Percentiles rank a stretch among this genome's conserved stretches.
phyloP scores from a whole-genome alignment of 805 yeast genomes.

The Yamadazyma olivae region DNA sequence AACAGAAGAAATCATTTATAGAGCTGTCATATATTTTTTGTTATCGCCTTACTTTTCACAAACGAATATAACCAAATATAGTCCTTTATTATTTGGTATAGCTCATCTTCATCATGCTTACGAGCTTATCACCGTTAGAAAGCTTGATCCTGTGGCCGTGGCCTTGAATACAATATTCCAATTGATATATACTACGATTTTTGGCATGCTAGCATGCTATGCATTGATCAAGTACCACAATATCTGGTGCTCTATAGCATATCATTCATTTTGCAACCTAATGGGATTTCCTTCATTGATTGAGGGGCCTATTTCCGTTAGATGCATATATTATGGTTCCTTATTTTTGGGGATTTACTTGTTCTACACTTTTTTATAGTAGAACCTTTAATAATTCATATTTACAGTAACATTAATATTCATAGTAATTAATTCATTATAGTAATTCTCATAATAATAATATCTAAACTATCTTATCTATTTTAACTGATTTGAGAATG shows the following conservation, averaged over 20 bases:
- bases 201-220: conserved; percentile 58
- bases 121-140: conserved; percentile 26
- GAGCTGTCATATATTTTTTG: conserved; percentile 42
- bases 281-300: conserved; percentile 59
- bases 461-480: too few relatives aligned
- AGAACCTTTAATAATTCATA: too few relatives aligned
- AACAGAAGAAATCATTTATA: conserved; percentile 73
- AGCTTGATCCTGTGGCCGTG: conserved; percentile 1
- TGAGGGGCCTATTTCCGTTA: conserved; percentile 4
- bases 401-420: too few relatives aligned
- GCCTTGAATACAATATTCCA: conserved; percentile 43
- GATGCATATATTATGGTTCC: conserved; percentile 11
- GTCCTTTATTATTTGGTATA: conserved; percentile 69
- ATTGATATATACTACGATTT: conserved; percentile 59
- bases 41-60: conserved; percentile 12
- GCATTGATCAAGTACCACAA: conserved; percentile 36
- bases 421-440: too few relatives aligned
- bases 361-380: too few relatives aligned
- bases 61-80: conserved; percentile 23
- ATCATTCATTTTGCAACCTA: conserved; percentile 67
- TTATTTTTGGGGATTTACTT: conserved; percentile 10
- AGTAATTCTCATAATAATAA: too few relatives aligned
- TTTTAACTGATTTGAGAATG: too few relatives aligned
- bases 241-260: conserved; percentile 54
- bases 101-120: conserved; percentile 79